Evolutionary conservation across 192 early-diverging fungal species (phyloP), one percentile per base, ranked within the genome.

Genomic region (Backusella macrospora): DNA sequence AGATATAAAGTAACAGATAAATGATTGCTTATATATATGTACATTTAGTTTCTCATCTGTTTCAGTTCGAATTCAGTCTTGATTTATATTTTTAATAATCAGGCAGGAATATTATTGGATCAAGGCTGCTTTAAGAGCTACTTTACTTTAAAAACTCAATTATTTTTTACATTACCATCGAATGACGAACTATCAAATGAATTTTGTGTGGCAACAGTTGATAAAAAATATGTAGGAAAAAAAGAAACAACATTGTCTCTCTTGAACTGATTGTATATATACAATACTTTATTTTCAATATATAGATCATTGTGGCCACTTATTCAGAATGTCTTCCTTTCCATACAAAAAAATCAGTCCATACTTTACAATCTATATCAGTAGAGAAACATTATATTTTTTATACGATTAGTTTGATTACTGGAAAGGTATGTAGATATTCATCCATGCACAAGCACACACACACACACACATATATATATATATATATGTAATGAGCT

Each of bases 181-280:
- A 59, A 18, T 0, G 52, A 29, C 23, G 52, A 59, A 21, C 21
- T 59, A 59, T 59, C 52, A 23, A 59, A 26, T 23, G 52, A 59
- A 4, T 59, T 59, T 13, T 59, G 52, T 59, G 52, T 59, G 52
- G 52, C 52, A 59, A 59, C 52, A 59, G 21, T 59, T 23, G 52
- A 59, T 26, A 9, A 26, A 4, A 8, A 59, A 59, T 59, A 59
- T 59, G 52, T 59, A 59, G 29, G 29, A 34, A 59, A n/a, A 52
- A 16, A 52, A n/a, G 10, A 16, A 48, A 48, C 47, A 48, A 1
- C 13, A n/a, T 3, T 16, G 6, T n/a, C n/a, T 16, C 4, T 34
- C 29, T 34, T 34, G 29, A 34, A 34, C 29, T 34, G 29, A 34
- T 34, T 34, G 29, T 34, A 34, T 34, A 34, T 34, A 34, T 34